These are phyloP conservation scores for Sphagnum contortum DNA, from an alignment of 225 moss, liverwort and hornwort species.

Conservation along the genomic window DNA sequence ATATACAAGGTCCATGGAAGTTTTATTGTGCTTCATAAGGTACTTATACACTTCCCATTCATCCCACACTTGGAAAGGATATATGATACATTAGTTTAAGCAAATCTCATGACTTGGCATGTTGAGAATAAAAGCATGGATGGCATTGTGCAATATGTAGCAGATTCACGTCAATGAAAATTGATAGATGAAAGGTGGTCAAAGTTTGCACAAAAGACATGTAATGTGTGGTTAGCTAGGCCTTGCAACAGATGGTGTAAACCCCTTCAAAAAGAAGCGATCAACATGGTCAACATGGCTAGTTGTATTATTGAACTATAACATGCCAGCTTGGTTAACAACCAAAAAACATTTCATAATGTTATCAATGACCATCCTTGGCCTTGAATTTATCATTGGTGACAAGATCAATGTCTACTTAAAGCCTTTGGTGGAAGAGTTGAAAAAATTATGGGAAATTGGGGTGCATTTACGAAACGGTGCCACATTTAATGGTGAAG, in stretches of 20 bases:
- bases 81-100: too few species aligned
- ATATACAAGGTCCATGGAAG: too few species aligned
- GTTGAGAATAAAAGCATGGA: too few species aligned
- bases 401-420: neutral
- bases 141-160: too few species aligned
- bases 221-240: constrained; percentile 3
- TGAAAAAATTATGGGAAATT: neutral
- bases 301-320: constrained; percentile 4
- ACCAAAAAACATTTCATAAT: constrained; percentile 2
- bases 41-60: too few species aligned
- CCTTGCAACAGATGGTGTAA: constrained; percentile 2
- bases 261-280: neutral
- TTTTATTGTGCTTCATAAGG: too few species aligned
- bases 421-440: neutral
- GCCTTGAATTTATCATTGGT: neutral
- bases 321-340: constrained; percentile 5
- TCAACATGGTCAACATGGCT: constrained; percentile 1
- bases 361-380: neutral
- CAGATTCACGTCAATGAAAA: neutral
- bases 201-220: neutral
- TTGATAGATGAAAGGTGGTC: neutral
- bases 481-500: too few species aligned
- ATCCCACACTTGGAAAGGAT: too few species aligned
- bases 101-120: too few species aligned
- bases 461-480: too few species aligned